Evolutionary conservation across 352 stramenopile genomes (phyloP).

Genomic region (Phytophthora parvispora): DNA sequence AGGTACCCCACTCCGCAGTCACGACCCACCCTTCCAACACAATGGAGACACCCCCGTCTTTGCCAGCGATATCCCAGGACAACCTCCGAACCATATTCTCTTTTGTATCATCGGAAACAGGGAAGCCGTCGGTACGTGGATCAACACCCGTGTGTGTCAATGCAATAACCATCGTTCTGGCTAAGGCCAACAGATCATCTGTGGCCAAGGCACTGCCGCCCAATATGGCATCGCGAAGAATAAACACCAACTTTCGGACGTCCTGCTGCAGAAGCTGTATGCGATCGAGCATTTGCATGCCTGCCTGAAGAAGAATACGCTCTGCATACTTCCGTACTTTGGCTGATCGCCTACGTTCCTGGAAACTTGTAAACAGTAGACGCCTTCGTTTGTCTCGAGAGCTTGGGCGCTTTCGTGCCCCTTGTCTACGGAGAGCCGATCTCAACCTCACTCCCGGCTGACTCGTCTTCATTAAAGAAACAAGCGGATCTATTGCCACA

Average conservation of each 20-base stretch:
- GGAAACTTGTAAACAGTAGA: constrained; percentile 12
- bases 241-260: constrained; percentile 32
- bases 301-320: constrained; percentile 27
- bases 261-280: constrained; percentile 24
- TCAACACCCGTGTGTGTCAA: constrained; percentile 1
- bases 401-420: constrained; percentile 5
- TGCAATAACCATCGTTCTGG: constrained; percentile 21
- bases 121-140: not conserved
- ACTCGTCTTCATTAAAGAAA: not conserved
- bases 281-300: constrained; percentile 36
- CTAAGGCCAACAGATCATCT: constrained; percentile 14
- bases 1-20: constrained; percentile 65
- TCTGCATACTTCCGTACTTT: constrained; percentile 16
- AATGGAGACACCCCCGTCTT: constrained; percentile 24
- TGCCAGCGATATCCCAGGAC: constrained; percentile 36
- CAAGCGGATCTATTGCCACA: not conserved
- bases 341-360: not conserved
- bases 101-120: constrained; percentile 11
- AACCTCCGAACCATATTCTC: constrained; percentile 25
- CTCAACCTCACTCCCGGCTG: constrained; percentile 13
- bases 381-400: constrained; percentile 2
- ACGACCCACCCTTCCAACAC: constrained; percentile 63
- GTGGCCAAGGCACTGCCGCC: constrained; percentile 8
- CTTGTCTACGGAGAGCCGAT: constrained; percentile 1
- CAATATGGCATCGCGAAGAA: constrained; percentile 38